phyloP scores from a whole-genome alignment of 192 early-diverging fungal species.

The Powellomyces hirtus region DNA sequence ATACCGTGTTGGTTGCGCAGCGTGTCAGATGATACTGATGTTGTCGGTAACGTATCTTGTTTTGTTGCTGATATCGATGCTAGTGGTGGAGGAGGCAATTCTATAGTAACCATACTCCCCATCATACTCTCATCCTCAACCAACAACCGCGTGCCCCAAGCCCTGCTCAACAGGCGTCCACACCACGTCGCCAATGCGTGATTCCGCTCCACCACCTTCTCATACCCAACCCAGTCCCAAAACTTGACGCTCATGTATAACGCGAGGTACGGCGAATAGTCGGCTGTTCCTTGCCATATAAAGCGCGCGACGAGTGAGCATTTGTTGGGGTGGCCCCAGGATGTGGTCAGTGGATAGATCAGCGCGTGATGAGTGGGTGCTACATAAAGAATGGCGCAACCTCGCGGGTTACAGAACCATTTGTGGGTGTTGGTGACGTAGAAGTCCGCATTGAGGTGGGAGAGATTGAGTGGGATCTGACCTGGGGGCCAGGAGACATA shows the following conservation, averaged over 20 bases:
- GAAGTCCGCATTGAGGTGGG: slow-evolving; percentile 53
- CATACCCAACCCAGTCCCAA: slow-evolving; percentile 16
- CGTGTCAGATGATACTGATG: no score
- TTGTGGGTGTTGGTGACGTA: slow-evolving; percentile 45
- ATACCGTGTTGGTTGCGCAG: slow-evolving; percentile 22
- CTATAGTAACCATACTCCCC: slow-evolving; percentile 15
- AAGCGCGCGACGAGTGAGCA: slow-evolving; percentile 23
- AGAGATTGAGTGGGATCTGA: slow-evolving; percentile 27
- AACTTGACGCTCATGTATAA: slow-evolving; percentile 16
- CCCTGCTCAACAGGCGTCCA: slow-evolving; percentile 17
- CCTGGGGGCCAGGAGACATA: slow-evolving; percentile 8
- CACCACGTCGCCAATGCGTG: slow-evolving; percentile 22
- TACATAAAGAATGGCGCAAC: slow-evolving; percentile 31
- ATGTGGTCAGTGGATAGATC: slow-evolving; percentile 28
- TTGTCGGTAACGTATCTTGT: background rate
- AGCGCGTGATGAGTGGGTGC: slow-evolving; percentile 11
- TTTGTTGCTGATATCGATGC: background rate
- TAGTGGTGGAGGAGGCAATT: background rate
- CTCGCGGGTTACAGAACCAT: slow-evolving; percentile 41
- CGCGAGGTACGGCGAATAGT: slow-evolving; percentile 31
- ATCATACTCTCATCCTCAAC: slow-evolving; percentile 10
- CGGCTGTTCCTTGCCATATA: slow-evolving; percentile 48
- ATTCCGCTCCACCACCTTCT: slow-evolving; percentile 30
- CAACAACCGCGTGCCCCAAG: slow-evolving; percentile 34
- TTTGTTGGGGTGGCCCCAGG: slow-evolving; percentile 20